A percentile compares a stretch with the other conserved stretches of the same genome.
Conservation (phyloP, 345 rosid genomes). For the Eutrema heterophyllum region DNA sequence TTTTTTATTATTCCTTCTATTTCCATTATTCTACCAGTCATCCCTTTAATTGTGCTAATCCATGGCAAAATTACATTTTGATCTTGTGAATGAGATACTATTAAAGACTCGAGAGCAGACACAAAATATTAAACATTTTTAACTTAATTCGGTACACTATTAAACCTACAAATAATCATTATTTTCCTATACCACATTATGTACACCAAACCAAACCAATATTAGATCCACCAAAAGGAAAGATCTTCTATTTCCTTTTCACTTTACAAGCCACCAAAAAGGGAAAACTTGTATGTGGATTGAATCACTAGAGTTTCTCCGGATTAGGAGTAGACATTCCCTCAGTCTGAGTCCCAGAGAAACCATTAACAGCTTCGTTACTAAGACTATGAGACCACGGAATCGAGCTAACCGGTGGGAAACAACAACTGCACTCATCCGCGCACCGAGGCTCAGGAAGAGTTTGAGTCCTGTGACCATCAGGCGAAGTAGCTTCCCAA, state of each 20-base stretch:
- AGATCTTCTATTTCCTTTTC: slow-evolving; percentile 5
- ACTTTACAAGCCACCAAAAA: slow-evolving; percentile 4
- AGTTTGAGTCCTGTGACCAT: slow-evolving; percentile 16
- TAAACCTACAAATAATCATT: slow-evolving; percentile 15
- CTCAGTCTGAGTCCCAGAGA: neutral
- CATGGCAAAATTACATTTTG: neutral
- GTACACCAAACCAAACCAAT: slow-evolving; percentile 16
- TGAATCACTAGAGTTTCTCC: slow-evolving; percentile 22
- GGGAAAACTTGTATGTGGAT: neutral
- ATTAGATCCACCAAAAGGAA: slow-evolving; percentile 9
- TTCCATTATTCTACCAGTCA: too few species aligned
- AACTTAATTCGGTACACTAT: neutral
- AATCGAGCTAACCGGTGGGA: slow-evolving; percentile 53
- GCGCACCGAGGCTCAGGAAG: slow-evolving; percentile 26
- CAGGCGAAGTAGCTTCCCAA: slow-evolving; percentile 42
- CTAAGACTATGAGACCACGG: slow-evolving; percentile 40
- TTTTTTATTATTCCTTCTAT: too few species aligned
- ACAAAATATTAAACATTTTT: neutral
- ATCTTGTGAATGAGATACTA: neutral
- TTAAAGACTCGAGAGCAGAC: neutral
- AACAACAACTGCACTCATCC: slow-evolving; percentile 52
- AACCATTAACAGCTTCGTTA: neutral
- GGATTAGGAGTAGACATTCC: slow-evolving; percentile 24
- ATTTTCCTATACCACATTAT: slow-evolving; percentile 12
- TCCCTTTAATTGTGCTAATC: too few species aligned